Conservation (phyloP, 225 moss, liverwort and hornwort species). For the Bryum argenteum region DNA sequence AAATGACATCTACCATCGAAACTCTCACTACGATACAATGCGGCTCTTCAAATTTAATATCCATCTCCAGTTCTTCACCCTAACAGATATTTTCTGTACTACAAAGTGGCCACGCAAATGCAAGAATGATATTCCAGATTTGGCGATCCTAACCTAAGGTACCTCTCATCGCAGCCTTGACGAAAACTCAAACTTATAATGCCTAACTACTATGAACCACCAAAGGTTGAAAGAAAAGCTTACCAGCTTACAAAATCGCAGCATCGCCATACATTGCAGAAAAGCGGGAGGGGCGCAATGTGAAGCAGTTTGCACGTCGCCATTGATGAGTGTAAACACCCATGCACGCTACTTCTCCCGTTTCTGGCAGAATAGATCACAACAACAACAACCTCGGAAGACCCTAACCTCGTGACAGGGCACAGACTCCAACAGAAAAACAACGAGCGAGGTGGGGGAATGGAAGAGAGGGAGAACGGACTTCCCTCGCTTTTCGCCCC, state of each 20-base stretch:
- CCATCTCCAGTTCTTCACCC: conserved; percentile 21
- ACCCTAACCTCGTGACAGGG: neutral
- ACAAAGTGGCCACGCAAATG: conserved; percentile 13
- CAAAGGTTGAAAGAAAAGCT: neutral
- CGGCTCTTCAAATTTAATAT: conserved; percentile 1
- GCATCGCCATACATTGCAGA: conserved; percentile 49
- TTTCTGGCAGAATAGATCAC: conserved; percentile 3
- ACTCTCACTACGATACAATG: conserved; percentile 21
- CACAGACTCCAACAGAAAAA: conserved; percentile 4
- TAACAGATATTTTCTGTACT: neutral
- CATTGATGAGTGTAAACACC: conserved; percentile 24
- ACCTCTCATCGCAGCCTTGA: conserved; percentile 20
- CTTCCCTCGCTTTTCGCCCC: conserved; percentile 40
- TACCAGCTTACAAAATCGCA: conserved; percentile 46
- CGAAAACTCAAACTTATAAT: neutral
- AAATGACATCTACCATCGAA: conserved; percentile 14
- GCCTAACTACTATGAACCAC: neutral
- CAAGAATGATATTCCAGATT: conserved; percentile 26
- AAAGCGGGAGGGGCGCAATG: conserved; percentile 33
- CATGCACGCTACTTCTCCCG: conserved; percentile 9
- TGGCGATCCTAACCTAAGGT: conserved; percentile 31
- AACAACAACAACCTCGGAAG: conserved; percentile 7
- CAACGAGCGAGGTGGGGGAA: conserved; percentile 3
- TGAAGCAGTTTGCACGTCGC: conserved; percentile 22
- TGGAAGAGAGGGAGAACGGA: conserved; percentile 11